Evolutionary conservation across 805 yeast genomes (phyloP), one percentile per base, ranked within the genome.

Genomic region (Schwanniomyces pseudopolymorphus): DNA sequence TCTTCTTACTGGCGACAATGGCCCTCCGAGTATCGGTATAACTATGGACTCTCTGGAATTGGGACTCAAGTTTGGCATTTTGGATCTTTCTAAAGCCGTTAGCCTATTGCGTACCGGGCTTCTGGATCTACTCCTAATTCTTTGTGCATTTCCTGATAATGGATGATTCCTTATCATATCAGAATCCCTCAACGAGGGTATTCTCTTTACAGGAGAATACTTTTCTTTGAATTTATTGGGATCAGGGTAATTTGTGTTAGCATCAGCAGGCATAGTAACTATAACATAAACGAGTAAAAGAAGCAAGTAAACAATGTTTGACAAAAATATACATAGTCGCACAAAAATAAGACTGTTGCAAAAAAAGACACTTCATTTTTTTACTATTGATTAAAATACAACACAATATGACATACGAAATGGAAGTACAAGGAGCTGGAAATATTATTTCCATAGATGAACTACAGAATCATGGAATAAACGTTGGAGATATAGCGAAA

Each of bases 1-100:
- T 41, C 63, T 54, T 44, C 63, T 54, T 7, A 61, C 52, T 7
- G 69, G 64, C 1, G 67, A 59, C 9, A 47, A 39, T 17, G 44
- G 24, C 3, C 43, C 47, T 11, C 28, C 25, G 21, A 20, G 39
- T n/a, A 19, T 3, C 7, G 25, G 39, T 2, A 24, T 4, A 16
- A 17, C 13, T n/a, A 3, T 25, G 22, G 40, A 33, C 9, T 42
- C 44, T 24, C 24, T 16, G 2, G 40, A 33, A 16, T 20, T 9
- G 16, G 25, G 25, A 20, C 8, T 36, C 2, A 21, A 17, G 25
- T 31, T 31, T 16, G 39, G 9, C 14, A 36, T 20, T 19, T 36
- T 36, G 3, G 39, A 9, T 19, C 16, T 36, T 20, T 19, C 14
- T 19, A 36, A 20, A 4, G 11, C 25, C 10, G 8, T 19, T 19